phyloP scores from a whole-genome alignment of 495 filamentous ascomycete genomes.

The Aspergillus steynii region DNA sequence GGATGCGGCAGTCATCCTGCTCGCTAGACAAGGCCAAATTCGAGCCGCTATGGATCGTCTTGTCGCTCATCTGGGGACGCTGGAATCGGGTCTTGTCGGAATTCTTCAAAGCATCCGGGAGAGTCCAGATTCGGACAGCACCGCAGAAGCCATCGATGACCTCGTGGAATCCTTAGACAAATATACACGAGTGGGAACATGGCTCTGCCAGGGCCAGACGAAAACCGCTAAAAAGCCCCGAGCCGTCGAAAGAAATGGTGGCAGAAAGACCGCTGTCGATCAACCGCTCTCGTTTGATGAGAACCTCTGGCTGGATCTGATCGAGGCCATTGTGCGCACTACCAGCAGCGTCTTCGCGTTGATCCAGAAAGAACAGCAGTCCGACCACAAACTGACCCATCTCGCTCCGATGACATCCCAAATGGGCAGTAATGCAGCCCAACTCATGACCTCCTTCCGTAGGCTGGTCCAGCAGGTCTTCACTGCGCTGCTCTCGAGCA shows the following conservation, averaged over 20 bases:
- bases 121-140: slow-evolving; percentile 54
- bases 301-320: slow-evolving; percentile 84
- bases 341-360: slow-evolving; percentile 59
- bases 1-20: slow-evolving; percentile 88
- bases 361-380: slow-evolving; percentile 27
- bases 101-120: slow-evolving; percentile 60
- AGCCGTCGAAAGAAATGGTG: slow-evolving; percentile 37
- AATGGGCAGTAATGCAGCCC: slow-evolving; percentile 23
- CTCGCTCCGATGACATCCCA: slow-evolving; percentile 9
- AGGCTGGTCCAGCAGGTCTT: slow-evolving; percentile 86
- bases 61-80: slow-evolving; percentile 69
- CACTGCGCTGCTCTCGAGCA: slow-evolving; percentile 78
- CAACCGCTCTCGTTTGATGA: slow-evolving; percentile 75
- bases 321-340: slow-evolving; percentile 80
- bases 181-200: slow-evolving; percentile 86
- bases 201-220: slow-evolving; percentile 91
- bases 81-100: slow-evolving; percentile 77
- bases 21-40: slow-evolving; percentile 87
- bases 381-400: slow-evolving; percentile 19
- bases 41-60: slow-evolving; percentile 82
- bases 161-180: slow-evolving; percentile 79
- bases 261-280: slow-evolving; percentile 43
- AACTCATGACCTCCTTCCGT: slow-evolving; percentile 66
- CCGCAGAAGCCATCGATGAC: slow-evolving; percentile 53
- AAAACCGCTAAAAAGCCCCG: slow-evolving; percentile 54